Evolutionary conservation across 2,329 filamentous ascomycete species (phyloP).

Genomic region (Cladophialophora immunda): DNA sequence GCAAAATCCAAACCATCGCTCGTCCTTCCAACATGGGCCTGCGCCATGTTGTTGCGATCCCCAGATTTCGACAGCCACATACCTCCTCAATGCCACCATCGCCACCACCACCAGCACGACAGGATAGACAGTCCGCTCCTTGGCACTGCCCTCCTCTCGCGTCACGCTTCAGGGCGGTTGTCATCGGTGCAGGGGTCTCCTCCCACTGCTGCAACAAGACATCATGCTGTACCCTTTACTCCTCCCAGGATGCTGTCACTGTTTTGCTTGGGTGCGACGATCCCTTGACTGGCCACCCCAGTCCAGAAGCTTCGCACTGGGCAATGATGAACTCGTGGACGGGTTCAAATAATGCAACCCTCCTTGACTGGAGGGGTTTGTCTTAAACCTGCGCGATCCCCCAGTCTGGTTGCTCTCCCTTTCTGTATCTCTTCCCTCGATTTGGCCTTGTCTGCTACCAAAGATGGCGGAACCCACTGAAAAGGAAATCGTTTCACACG

Average conservation of each 20-base stretch:
- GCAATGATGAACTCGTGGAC: neutral
- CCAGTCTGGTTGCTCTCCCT: neutral
- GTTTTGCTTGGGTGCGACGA: conserved; percentile 9
- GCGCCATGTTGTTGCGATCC: no score
- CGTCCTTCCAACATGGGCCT: neutral
- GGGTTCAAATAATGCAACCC: conserved; percentile 4
- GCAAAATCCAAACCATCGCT: conserved; percentile 3
- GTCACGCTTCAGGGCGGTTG: conserved; percentile 1
- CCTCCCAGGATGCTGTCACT: conserved; percentile 3
- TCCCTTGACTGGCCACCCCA: neutral
- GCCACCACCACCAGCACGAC: neutral
- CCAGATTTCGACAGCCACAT: neutral
- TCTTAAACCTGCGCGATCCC: neutral
- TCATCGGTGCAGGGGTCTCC: neutral
- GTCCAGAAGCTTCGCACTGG: neutral
- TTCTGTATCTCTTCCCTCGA: neutral
- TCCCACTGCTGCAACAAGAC: neutral
- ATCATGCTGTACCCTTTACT: neutral
- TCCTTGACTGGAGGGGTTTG: neutral
- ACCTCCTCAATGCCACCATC: neutral
- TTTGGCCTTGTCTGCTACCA: neutral
- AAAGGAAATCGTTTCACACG: conserved; percentile 19
- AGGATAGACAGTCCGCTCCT: conserved; percentile 3
- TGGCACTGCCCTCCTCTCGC: neutral
- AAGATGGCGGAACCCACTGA: conserved; percentile 19